Conservation (phyloP, 2,329 filamentous ascomycete species). For the Alternaria conjuncta region DNA sequence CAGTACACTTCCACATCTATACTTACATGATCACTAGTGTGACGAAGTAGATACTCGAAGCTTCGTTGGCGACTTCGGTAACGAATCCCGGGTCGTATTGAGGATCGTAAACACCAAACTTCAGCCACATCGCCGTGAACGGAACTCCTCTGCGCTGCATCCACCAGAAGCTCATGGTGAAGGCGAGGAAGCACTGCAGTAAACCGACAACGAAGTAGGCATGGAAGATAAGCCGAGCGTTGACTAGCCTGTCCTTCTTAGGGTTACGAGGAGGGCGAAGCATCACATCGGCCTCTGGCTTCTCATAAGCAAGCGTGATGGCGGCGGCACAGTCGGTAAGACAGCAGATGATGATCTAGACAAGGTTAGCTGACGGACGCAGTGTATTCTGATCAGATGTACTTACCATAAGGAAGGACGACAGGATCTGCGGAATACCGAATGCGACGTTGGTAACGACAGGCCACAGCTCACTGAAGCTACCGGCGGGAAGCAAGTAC, state of each 20-base stretch:
- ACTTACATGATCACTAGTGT: slow-evolving; percentile 78
- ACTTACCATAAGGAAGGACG: slow-evolving; percentile 69
- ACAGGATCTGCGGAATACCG: slow-evolving; percentile 75
- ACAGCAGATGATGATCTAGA: slow-evolving; percentile 58
- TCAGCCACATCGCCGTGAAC: slow-evolving; percentile 72
- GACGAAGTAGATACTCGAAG: slow-evolving; percentile 79
- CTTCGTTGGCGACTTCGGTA: slow-evolving; percentile 64
- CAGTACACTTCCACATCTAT: not conserved
- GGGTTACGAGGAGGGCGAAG: slow-evolving; percentile 71
- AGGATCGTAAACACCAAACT: slow-evolving; percentile 36
- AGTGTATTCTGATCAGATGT: not conserved
- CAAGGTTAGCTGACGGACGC: not conserved
- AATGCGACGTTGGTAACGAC: slow-evolving; percentile 76
- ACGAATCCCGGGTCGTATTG: slow-evolving; percentile 35
- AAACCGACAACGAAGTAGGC: slow-evolving; percentile 75
- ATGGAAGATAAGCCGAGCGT: slow-evolving; percentile 75
- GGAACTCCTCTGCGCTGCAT: slow-evolving; percentile 58
- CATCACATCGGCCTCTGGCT: slow-evolving; percentile 77
- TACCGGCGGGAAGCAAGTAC: slow-evolving; percentile 76
- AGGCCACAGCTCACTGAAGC: slow-evolving; percentile 77
- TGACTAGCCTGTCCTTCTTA: slow-evolving; percentile 73
- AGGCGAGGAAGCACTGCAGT: slow-evolving; percentile 49
- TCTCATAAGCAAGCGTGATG: slow-evolving; percentile 76
- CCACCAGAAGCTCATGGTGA: slow-evolving; percentile 57
- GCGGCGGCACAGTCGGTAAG: slow-evolving; percentile 73